Base-by-base conservation (phyloP, 2,329 filamentous ascomycete species). In the Rhynchosporium secalis region DNA sequence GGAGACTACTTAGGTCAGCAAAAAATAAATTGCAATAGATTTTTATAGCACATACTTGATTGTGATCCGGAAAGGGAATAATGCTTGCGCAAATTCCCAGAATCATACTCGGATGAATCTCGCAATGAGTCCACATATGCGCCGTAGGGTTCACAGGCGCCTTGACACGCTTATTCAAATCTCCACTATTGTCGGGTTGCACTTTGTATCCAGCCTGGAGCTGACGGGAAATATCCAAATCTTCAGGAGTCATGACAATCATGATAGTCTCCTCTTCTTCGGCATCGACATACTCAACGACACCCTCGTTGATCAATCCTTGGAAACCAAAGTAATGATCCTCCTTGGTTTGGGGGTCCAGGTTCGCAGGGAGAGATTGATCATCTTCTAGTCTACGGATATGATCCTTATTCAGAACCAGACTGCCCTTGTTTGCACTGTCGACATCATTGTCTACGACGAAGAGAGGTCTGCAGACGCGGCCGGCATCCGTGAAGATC, bases 81-180 rank as follows among this genome's bases (percentile, higher is more conserved):
- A 99, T 99, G 79, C 93, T 97, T 72, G 95, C 95, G 75, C 96
- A 99, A 67, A 99, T 96, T 74, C 95, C 95, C 60, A 99, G 80
- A 76, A 99, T 95, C 95, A 99, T 99, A 77, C 92, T 96, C 26
- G 95, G 96, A 72, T 99, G 96, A 75, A 99, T 98, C 78, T 99
- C 95, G 77, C 96, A 99, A 76, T 99, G 96, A 0, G 95, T 99
- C 82, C 94, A 98, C 72, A 89, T 92, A 77, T 96, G 91, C 15
- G 94, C 92, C 4, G 88, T 90, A 28, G 90, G 87, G 72, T 96
- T 97, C 47, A 95, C 86, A 72, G 88, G 89, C 0, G 92, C 93
- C 77, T 95, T 95, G 69, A 99, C 85, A 72, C 95, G 88, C 74
- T 89, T 88, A 72, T 96, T 94, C 51, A 89, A 86, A 70, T 96